Evolutionary conservation across 768 basidiomycete genomes (phyloP), one percentile per base, ranked within the genome.

Genomic region (Paxillus ammoniavirescens): DNA sequence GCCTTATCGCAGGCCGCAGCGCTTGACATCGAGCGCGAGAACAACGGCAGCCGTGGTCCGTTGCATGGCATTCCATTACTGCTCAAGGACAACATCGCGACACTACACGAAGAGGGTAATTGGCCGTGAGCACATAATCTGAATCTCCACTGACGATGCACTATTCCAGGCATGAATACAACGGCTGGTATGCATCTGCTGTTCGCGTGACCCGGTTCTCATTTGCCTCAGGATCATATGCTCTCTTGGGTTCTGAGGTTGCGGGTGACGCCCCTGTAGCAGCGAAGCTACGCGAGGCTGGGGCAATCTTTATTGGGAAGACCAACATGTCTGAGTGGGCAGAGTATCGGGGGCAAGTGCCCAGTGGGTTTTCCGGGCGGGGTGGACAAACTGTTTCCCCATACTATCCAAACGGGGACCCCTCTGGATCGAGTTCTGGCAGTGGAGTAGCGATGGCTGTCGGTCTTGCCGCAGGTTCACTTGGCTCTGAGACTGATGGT

Each of bases 11-110:
- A 78, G 57, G 86, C 86, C 12, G 80, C 76, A 2, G 71, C 65
- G 0, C 66, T 83, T 18, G 83, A 84, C 46, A 42, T 78, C 76
- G 0, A 76, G 73, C 33, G 83, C 80, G 10, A 70, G 81, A 17
- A 77, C 12, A 77, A 55, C 69, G 80, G 41, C 71, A 72, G 72
- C 38, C 73, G 81, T 41, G 76, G 82, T 9, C 64, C 65, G 6
- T 59, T 85, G 42, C 82, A 84, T 62, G 84, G 83, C 0, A 83
- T 84, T 50, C 84, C 82, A 1, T 65, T 84, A 28, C 60, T 85
- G 17, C 60, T 85, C 37, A 84, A 86, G 67, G 82, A 73, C 42
- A 73, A 74, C 49, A 72, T 73, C 18, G 72, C 70, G 3, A 74
- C 73, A 4, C 31, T 48, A 14, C 47, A 57, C 52, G 50, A 58